Conservation (phyloP, 208 protist species). For the Acanthamoeba lenticulata region DNA sequence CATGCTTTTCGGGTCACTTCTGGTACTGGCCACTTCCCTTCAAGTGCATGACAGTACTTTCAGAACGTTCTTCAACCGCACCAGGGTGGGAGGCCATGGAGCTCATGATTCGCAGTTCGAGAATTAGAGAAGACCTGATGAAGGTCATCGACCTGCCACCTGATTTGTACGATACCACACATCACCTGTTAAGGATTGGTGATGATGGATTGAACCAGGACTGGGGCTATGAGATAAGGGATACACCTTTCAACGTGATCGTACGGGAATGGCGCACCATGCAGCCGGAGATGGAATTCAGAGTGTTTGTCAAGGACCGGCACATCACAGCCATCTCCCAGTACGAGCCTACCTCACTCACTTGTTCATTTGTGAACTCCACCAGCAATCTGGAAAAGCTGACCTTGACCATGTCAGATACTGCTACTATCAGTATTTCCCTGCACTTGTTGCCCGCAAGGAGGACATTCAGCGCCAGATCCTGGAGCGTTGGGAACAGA, state of each 20-base stretch:
- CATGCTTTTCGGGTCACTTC: not conserved
- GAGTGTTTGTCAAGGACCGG: not conserved
- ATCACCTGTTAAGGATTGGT: too few relatives aligned
- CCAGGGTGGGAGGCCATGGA: not conserved
- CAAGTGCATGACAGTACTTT: too few relatives aligned
- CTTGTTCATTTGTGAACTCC: too few relatives aligned
- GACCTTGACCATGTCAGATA: not conserved
- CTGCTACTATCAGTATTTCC: slow-evolving; percentile 11
- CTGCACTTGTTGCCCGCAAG: not conserved
- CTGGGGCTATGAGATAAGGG: too few relatives aligned
- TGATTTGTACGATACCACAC: not conserved
- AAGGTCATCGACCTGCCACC: not conserved
- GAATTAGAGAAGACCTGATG: not conserved
- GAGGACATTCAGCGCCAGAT: not conserved
- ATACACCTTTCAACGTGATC: not conserved
- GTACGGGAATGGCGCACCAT: not conserved
- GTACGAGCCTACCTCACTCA: not conserved
- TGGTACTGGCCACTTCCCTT: too few relatives aligned
- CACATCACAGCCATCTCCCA: slow-evolving; percentile 24
- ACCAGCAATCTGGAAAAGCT: too few relatives aligned
- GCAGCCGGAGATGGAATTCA: not conserved
- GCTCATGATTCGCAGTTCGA: not conserved
- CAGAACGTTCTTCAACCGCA: too few relatives aligned
- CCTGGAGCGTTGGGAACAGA: not conserved
- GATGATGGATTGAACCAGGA: too few relatives aligned